A percentile compares a stretch with the other conserved stretches of the same genome.
Evolutionary conservation across 2,329 filamentous ascomycete genomes (phyloP).

Genomic region (Geosmithia flava): DNA sequence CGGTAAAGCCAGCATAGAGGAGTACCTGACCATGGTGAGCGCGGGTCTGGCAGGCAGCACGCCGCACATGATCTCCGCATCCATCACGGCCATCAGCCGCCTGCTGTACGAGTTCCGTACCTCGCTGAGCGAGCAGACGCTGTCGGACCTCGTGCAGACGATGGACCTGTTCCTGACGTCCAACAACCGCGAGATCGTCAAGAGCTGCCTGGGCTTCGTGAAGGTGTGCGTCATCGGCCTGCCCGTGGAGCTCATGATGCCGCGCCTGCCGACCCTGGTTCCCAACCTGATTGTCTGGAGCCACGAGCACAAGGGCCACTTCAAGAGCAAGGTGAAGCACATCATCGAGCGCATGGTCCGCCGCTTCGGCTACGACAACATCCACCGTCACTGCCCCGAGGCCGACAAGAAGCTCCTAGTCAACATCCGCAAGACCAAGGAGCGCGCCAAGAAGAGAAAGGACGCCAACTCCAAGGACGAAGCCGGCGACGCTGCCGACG

Average conservation of each 20-base stretch:
- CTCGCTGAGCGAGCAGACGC: conserved; percentile 53
- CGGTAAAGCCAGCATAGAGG: conserved; percentile 73
- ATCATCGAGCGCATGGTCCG: conserved; percentile 91
- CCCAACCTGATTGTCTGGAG: conserved; percentile 93
- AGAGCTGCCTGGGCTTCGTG: conserved; percentile 87
- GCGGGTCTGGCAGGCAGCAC: conserved; percentile 86
- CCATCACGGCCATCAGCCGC: conserved; percentile 90
- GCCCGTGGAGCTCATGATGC: conserved; percentile 65
- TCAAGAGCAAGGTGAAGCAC: conserved; percentile 95
- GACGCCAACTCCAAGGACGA: conserved; percentile 47
- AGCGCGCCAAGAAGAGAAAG: conserved; percentile 84
- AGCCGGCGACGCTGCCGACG: conserved; percentile 43
- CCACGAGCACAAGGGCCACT: conserved; percentile 95
- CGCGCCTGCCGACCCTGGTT: conserved; percentile 64
- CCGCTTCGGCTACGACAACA: conserved; percentile 70
- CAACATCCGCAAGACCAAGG: conserved; percentile 92
- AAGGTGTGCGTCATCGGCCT: conserved; percentile 89
- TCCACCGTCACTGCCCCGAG: conserved; percentile 74
- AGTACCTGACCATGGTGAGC: conserved; percentile 97
- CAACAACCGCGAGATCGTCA: conserved; percentile 93
- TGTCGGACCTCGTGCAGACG: conserved; percentile 79
- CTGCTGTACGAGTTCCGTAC: conserved; percentile 84
- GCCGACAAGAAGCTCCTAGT: conserved; percentile 79
- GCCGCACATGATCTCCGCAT: conserved; percentile 94
- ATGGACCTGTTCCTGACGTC: conserved; percentile 94